Evolutionary conservation across 2,329 filamentous ascomycete genomes (phyloP).

Genomic region (Alternaria gaisen): DNA sequence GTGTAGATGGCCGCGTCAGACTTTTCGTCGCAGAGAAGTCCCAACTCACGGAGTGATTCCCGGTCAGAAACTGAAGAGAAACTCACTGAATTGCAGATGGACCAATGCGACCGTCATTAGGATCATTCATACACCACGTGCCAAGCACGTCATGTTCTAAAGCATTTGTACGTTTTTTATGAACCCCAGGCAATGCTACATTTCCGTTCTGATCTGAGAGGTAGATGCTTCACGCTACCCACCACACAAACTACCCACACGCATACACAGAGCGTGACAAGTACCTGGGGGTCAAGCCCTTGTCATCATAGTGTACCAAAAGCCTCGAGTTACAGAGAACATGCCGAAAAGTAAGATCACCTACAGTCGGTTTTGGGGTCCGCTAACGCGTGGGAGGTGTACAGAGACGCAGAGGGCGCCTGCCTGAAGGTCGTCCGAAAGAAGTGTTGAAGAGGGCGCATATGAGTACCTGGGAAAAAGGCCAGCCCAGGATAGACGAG

Average conservation of each 20-base stretch:
- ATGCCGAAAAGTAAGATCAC: neutral
- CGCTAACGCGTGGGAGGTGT: neutral
- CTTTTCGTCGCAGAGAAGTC: neutral
- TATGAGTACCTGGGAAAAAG: constrained; percentile 4
- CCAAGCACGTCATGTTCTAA: neutral
- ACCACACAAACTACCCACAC: neutral
- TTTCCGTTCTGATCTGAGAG: neutral
- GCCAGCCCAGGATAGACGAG: neutral
- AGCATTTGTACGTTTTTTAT: neutral
- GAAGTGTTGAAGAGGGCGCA: neutral
- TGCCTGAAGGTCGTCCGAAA: neutral
- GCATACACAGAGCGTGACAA: neutral
- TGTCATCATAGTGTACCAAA: neutral
- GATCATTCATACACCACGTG: neutral
- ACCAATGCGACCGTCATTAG: neutral
- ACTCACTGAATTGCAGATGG: neutral
- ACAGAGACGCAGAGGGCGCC: neutral
- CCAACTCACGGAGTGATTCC: neutral
- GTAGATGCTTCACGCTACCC: neutral
- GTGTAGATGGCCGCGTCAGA: neutral
- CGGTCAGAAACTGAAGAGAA: neutral
- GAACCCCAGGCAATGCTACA: neutral
- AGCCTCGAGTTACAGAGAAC: neutral
- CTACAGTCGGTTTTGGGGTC: neutral
- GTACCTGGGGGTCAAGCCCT: neutral